Evolutionary conservation across 257 asterid species (phyloP).

Genomic region (Penstemon barbatus): DNA sequence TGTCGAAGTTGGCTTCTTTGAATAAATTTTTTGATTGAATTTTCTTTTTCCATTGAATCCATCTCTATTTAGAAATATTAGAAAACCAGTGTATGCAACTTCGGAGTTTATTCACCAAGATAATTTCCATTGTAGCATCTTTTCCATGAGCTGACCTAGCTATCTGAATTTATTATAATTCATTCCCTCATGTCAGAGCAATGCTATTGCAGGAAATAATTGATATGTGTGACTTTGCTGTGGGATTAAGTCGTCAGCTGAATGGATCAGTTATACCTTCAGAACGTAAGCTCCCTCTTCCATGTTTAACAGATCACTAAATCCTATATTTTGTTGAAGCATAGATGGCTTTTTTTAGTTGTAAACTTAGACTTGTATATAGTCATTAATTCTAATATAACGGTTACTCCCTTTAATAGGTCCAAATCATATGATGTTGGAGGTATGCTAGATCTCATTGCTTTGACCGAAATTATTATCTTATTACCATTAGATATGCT

Average conservation of each 20-base stretch:
- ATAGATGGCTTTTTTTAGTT: background rate
- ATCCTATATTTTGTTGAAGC: constrained; percentile 7
- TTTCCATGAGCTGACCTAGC: constrained; percentile 4
- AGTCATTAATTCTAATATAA: constrained; percentile 17
- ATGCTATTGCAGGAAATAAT: constrained; percentile 75
- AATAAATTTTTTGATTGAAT: background rate
- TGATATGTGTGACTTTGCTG: constrained; percentile 99
- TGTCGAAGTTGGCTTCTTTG: background rate
- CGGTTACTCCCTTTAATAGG: constrained; percentile 54
- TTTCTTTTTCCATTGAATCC: too few relatives aligned
- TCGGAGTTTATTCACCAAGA: background rate
- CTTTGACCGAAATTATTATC: constrained; percentile 20
- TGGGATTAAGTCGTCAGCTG: constrained; percentile 98
- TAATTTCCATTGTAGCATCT: constrained; percentile 1
- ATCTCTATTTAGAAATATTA: background rate
- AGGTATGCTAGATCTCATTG: constrained; percentile 53
- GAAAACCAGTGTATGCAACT: background rate
- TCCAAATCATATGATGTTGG: constrained; percentile 96
- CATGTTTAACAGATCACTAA: constrained; percentile 3
- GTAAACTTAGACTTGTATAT: background rate
- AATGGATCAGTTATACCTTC: constrained; percentile 97
- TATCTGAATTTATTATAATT: constrained; percentile 5
- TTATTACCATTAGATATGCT: constrained; percentile 1
- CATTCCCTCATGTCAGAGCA: constrained; percentile 28
- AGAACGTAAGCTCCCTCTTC: constrained; percentile 67